Evolutionary conservation across 345 rosid species (phyloP), one percentile per base, ranked within the genome.

Genomic region (Luvunga scandens): DNA sequence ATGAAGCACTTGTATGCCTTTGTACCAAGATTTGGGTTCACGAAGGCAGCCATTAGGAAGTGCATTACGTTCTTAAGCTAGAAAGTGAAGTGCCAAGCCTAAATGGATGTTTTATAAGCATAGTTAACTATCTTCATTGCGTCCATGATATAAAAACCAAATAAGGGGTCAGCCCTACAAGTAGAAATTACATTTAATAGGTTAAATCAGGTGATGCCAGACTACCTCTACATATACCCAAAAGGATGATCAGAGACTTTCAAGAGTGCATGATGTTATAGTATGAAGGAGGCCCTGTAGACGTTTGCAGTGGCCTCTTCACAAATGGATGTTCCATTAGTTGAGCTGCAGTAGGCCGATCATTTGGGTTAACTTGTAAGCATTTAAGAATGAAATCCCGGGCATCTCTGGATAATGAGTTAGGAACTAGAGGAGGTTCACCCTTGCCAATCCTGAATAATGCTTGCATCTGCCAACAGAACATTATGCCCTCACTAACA

Each of bases 281-380:
- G 66, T 71, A 71, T 73, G 90, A 88, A 14, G 90, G 85, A 34
- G 85, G 81, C 50, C 90, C 91, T 34, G 75, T 83, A 7, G 71
- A 73, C 7, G 86, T 65, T 30, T 86, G 69, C 45, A 82, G 80
- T 55, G 88, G 85, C 82, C 85, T 87, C 82, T 72, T 87, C 59
- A 93, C 87, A 87, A 93, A 93, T 67, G 93, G 84, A 87, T 95
- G 98, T 50, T 86, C 80, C 75, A 95, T 82, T 64, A 95, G 90
- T 76, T 83, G 83, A 53, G 84, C 89, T 31, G 98, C 95, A 68
- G 92, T 83, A 76, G 97, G 97, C 60, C 97, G 97, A 62, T 80
- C 69, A 69, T 79, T 63, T 0, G 97, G 97, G 83, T 93, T 84
- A 61, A 90, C 97, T 82, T 83, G 89, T 45, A 95, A 66, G 83